These are phyloP conservation scores for Globisporangium recalcitrans DNA, from an alignment of 352 stramenopile genomes.

Conservation along the genomic window DNA sequence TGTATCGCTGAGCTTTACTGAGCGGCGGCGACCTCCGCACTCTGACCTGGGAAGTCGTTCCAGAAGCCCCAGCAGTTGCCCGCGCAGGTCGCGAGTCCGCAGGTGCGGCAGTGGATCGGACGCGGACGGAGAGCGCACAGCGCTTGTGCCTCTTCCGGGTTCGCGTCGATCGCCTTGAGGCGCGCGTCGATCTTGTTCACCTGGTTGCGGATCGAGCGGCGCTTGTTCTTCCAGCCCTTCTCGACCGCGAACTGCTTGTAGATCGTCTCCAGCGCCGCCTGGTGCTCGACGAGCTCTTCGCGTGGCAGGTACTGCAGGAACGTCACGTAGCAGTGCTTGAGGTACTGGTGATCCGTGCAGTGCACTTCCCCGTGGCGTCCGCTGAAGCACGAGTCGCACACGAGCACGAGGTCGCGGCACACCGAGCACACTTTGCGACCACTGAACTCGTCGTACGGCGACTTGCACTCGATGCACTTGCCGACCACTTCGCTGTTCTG, in stretches of 20 bases:
- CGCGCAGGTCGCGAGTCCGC: slow-evolving; percentile 39
- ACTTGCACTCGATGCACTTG: slow-evolving; percentile 63
- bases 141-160: slow-evolving; percentile 35
- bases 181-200: slow-evolving; percentile 53
- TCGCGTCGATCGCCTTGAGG: slow-evolving; percentile 31
- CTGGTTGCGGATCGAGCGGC: slow-evolving; percentile 65
- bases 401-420: slow-evolving; percentile 64
- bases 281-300: slow-evolving; percentile 37
- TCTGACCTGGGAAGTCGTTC: slow-evolving; percentile 35
- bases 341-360: slow-evolving; percentile 66
- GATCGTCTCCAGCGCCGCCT: slow-evolving; percentile 42
- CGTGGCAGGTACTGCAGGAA: slow-evolving; percentile 64
- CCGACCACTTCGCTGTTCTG: slow-evolving; percentile 63
- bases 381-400: slow-evolving; percentile 62
- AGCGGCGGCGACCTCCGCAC: neutral
- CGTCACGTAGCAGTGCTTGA: slow-evolving; percentile 69
- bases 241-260: slow-evolving; percentile 37
- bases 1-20: slow-evolving; percentile 3
- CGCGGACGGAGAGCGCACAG: slow-evolving; percentile 25
- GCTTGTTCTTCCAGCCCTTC: slow-evolving; percentile 70
- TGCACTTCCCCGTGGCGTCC: slow-evolving; percentile 58
- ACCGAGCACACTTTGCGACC: slow-evolving; percentile 67
- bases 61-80: slow-evolving; percentile 78
- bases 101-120: slow-evolving; percentile 66
- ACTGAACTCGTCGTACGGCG: slow-evolving; percentile 53